Base-by-base conservation (phyloP, 805 yeast species). In the Wickerhamomyces rabaulensis region DNA sequence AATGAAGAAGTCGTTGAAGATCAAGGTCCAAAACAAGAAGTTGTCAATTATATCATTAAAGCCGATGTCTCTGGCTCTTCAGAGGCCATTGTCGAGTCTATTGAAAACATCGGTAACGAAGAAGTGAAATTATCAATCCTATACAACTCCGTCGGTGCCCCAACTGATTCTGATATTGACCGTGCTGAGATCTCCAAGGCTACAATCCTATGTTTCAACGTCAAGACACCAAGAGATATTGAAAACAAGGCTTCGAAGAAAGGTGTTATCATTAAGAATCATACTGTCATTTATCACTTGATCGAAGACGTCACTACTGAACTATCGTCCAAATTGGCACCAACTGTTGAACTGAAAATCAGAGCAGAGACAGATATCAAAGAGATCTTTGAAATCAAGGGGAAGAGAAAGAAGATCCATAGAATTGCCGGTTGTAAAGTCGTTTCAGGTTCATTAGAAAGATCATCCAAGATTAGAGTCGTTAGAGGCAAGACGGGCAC, bases 1-100 rank as follows among this genome's bases (percentile, higher is more conserved):
- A 55, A 56, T 3, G 56, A 55, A 4, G 56, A 58, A 4, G 49
- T 52, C 2, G 37, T 20, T n/a, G 39, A 22, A 21, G 63, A 62
- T 6, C 57, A 52, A 6, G 12, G 36, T 16, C 38, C 46, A 25
- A 62, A 67, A 13, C 57, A 52, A 47, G 39, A 50, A 38, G 67
- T 66, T 12, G 66, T 79, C 5, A 79, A 80, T 26, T 89, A 83
- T 53, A 82, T 94, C 23, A 71, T 94, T 31, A 89, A 87, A 61
- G 87, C 96, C 0, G 99, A 94, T 66, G 97, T 92, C 1, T 82
- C 84, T 54, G 99, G 99, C 0, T 91, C 98, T 0, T 86, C 87
- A 0, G 99, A 94, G 62, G 99, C 99, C 2, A 86, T 94, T 29
- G 75, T 71, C 35, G 97, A 91, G 62, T 81, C 92, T 55, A 79